Conservation (phyloP, 2,329 filamentous ascomycete genomes). For the Metarhizium guizhouense region DNA sequence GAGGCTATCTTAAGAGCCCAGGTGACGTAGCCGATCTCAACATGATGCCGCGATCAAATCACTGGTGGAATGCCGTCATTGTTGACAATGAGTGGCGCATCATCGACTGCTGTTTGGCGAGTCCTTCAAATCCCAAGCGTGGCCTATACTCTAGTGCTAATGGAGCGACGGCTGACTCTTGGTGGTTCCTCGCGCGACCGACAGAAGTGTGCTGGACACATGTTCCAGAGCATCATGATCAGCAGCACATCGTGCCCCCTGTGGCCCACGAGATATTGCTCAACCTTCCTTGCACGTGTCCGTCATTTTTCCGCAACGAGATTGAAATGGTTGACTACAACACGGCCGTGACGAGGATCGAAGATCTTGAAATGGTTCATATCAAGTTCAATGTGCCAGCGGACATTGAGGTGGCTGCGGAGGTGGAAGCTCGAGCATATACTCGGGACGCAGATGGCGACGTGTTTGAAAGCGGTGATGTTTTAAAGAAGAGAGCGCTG, state of each 20-base stretch:
- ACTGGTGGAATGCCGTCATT: conserved; percentile 95
- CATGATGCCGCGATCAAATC: conserved; percentile 78
- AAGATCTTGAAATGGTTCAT: conserved; percentile 89
- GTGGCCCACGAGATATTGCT: conserved; percentile 79
- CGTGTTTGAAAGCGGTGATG: conserved; percentile 83
- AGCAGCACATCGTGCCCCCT: conserved; percentile 88
- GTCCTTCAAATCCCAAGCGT: conserved; percentile 79
- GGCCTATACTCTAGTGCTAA: conserved; percentile 65
- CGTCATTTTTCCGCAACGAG: conserved; percentile 76
- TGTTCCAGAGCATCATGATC: conserved; percentile 74
- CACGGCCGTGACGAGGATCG: conserved; percentile 74
- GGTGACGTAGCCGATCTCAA: conserved; percentile 76
- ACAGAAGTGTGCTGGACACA: conserved; percentile 93
- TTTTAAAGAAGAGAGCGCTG: conserved; percentile 75
- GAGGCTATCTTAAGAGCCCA: conserved; percentile 83
- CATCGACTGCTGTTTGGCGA: conserved; percentile 88
- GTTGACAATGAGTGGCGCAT: conserved; percentile 95
- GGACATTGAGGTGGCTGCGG: conserved; percentile 85
- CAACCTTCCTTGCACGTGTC: conserved; percentile 76
- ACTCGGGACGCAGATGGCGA: conserved; percentile 82
- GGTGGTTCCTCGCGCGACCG: conserved; percentile 90
- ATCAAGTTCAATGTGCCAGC: conserved; percentile 78
- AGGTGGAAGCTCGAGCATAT: conserved; percentile 79
- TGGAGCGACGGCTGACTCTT: conserved; percentile 65
- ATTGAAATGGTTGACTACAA: conserved; percentile 83